Evolutionary conservation across 345 rosid species (phyloP).

Genomic region (Ricinus communis): DNA sequence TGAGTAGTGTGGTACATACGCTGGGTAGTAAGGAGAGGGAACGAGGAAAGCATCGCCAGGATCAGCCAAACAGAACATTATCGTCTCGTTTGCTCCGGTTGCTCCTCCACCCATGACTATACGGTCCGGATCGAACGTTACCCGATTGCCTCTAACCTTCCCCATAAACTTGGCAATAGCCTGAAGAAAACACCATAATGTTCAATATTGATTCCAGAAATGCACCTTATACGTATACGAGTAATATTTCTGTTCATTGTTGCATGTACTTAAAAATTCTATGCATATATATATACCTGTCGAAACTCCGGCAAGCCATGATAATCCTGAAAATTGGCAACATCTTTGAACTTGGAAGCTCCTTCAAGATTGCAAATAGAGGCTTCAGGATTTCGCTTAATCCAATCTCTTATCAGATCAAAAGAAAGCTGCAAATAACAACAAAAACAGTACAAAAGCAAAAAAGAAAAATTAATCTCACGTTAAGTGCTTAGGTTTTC

Average conservation of each 20-base stretch:
- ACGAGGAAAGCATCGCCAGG: slow-evolving; percentile 82
- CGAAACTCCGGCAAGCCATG: slow-evolving; percentile 71
- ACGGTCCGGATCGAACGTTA: slow-evolving; percentile 60
- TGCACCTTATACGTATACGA: too few species aligned
- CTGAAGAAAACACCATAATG: too few species aligned
- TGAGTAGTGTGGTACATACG: slow-evolving; percentile 38
- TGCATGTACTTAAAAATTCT: too few species aligned
- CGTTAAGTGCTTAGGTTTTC: too few species aligned
- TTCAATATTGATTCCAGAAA: too few species aligned
- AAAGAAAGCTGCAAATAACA: slow-evolving; percentile 52
- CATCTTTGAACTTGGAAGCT: slow-evolving; percentile 48
- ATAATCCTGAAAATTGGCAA: slow-evolving; percentile 82
- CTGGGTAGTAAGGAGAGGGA: slow-evolving; percentile 81
- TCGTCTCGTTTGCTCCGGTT: slow-evolving; percentile 78
- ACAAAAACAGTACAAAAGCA: not conserved
- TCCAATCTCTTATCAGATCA: slow-evolving; percentile 64
- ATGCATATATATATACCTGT: slow-evolving; percentile 39
- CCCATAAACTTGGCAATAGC: slow-evolving; percentile 84
- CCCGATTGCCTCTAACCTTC: slow-evolving; percentile 57
- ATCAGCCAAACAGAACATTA: slow-evolving; percentile 84
- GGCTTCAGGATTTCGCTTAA: slow-evolving; percentile 57
- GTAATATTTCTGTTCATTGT: too few species aligned
- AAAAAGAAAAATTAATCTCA: too few species aligned
- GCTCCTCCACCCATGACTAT: slow-evolving; percentile 89
- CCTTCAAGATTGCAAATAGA: slow-evolving; percentile 80